Evolutionary conservation across 495 filamentous ascomycete species (phyloP), one percentile per base, ranked within the genome.

Genomic region (Hypoxylon intermedium): DNA sequence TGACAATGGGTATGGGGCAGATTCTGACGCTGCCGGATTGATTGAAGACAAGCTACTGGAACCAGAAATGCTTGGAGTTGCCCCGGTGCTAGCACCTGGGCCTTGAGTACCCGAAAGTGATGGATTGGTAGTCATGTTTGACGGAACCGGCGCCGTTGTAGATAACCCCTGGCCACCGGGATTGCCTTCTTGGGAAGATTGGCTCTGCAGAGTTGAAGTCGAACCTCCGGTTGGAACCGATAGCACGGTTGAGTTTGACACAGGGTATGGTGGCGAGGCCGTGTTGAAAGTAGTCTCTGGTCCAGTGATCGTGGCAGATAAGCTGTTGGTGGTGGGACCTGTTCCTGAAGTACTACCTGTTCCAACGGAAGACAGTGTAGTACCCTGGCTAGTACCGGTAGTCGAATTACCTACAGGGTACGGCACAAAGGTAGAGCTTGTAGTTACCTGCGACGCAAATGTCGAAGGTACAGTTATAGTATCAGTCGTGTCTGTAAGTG

Each of bases 381-480:
- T 69, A 12, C 59, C 56, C 6, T 49, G 33, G 18, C 40, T 45
- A 9, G 49, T 24, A 15, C 43, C 23, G 9, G 26, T 46, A 7
- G 60, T 67, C 16, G 63, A 60, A 47, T 70, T 73, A 15, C 48
- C 55, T 0, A 67, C 36, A 4, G 67, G 52, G 37, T 61, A 66
- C 9, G 61, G 58, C 18, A 40, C 30, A 21, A 60, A 51, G 7
- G 37, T 21, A 11, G 53, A 42, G 12, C 20, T 67, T 6, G 53
- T 60, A 19, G 47, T 53, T 31, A 28, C 40, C 31, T 16, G 69
- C n/a, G 53, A 48, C 46, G 33, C 9, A 45, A 50, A 45, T 5
- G 53, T 41, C 15, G 36, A n/a, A 12, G 38, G 33, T 23, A 46
- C 13, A 6, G 58, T 50, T 42, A 51, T 30, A 16, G 53, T 41